phyloP scores from a whole-genome alignment of 768 basidiomycete species.

The Mycena maculata region DNA sequence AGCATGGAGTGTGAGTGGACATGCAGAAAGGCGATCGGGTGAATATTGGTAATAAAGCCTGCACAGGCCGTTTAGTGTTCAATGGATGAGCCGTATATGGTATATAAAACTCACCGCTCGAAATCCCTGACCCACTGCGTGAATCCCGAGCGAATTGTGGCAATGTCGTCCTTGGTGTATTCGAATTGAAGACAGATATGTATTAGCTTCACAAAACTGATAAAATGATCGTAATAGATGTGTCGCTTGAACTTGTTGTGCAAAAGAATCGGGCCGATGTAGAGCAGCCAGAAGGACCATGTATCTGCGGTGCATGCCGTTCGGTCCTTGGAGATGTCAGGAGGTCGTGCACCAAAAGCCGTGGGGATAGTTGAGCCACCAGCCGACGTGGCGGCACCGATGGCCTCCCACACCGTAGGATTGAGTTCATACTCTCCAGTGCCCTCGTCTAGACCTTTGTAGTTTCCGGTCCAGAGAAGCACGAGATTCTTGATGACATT shows the following conservation, averaged over 20 bases:
- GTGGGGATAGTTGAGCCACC: background rate
- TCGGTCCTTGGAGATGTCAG: background rate
- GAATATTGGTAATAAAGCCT: no score
- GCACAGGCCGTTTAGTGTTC: no score
- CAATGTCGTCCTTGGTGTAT: constrained; percentile 32
- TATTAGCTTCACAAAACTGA: constrained; percentile 42
- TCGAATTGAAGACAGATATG: constrained; percentile 47
- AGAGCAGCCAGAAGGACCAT: background rate
- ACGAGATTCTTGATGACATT: background rate
- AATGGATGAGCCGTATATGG: no score
- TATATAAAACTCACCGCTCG: constrained; percentile 49
- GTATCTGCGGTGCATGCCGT: background rate
- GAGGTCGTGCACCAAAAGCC: no score
- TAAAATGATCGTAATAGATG: no score
- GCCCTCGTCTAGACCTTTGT: background rate
- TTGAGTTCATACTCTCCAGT: background rate
- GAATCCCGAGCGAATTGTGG: constrained; percentile 40
- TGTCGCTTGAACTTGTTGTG: no score
- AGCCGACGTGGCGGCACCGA: background rate
- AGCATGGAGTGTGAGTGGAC: no score
- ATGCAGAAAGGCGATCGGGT: no score
- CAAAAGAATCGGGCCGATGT: background rate
- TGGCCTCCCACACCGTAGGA: background rate
- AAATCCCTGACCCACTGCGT: constrained; percentile 44
- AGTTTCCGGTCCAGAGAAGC: background rate